Evolutionary conservation across 108 stramenopile genomes (phyloP), one percentile per base, ranked within the genome.

Genomic region (Ochromonas danica): DNA sequence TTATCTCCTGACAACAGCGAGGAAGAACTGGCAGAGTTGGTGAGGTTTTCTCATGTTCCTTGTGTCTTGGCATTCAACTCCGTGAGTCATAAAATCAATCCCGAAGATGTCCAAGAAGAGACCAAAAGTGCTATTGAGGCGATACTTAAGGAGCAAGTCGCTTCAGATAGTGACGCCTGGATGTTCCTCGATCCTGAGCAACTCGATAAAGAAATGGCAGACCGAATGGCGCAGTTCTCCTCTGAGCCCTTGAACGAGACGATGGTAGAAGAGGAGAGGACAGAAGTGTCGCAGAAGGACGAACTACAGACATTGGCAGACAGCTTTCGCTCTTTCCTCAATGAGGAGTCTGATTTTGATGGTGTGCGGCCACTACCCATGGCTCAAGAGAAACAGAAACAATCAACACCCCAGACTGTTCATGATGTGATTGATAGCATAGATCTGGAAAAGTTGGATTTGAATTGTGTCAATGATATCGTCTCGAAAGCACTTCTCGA

Each of bases 101-200:
- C 3, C 17, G 25, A 33, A 14, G 63, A 67, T 67, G 31, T 31
- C 25, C 10, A 6, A 28, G 31, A 35, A 10, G 63, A 67, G 25
- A 25, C 6, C 17, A 33, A 33, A 67, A 28, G 10, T 14, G 3
- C 35, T 10, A 3, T 67, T 67, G 63, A 67, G 31, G 10, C 6
- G 10, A 14, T 51, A 6, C 22, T 51, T 14, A 14, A 14, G 22
- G 22, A 51, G 6, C 6, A 51, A 14, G 25, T 31, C 10, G 25
- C 17, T 28, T 67, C 33, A 10, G 63, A 67, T 22, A 67, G 63
- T 67, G 63, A 67, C 25, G 17, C 27, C 6, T 67, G 63, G 63
- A 14, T 67, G 31, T 67, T 14, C 25, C 25, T 67, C 14, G 6
- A 3, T 6, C 63, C 63, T 35, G 63, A 67, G 31, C 14, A 67